These are phyloP conservation scores for Fusarium abutilonis DNA, from an alignment of 2,329 filamentous ascomycete genomes.

Conservation along the genomic window DNA sequence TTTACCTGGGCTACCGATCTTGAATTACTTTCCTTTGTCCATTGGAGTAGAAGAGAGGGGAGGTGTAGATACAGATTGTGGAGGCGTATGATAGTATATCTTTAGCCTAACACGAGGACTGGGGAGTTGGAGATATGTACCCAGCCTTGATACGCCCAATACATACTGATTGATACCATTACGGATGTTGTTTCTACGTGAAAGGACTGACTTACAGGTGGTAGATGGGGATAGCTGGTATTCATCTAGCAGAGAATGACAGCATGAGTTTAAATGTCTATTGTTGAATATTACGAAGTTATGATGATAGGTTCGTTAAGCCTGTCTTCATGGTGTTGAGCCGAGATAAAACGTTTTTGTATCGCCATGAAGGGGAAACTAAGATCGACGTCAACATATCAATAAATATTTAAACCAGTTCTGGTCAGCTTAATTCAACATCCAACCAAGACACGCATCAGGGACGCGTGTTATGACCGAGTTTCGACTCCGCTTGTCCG, in stretches of 20 bases:
- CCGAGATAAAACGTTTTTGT: not conserved
- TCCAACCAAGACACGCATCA: not conserved
- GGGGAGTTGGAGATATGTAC: slow-evolving; percentile 26
- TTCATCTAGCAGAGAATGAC: not conserved
- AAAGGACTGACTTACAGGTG: not conserved
- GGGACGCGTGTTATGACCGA: slow-evolving; percentile 12
- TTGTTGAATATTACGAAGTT: not conserved
- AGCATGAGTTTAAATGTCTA: not conserved
- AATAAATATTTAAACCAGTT: not conserved
- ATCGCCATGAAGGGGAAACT: not conserved
- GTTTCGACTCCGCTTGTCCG: slow-evolving; percentile 17
- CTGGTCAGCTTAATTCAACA: slow-evolving; percentile 4
- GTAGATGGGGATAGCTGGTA: not conserved
- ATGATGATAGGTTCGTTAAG: not conserved
- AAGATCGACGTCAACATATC: not conserved
- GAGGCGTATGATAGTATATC: slow-evolving; percentile 31
- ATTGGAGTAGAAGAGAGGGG: slow-evolving; percentile 24
- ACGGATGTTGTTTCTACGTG: not conserved
- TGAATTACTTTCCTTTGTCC: slow-evolving; percentile 45
- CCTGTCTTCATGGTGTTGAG: slow-evolving; percentile 15
- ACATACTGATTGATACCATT: slow-evolving; percentile 28
- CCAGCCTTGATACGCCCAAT: slow-evolving; percentile 27
- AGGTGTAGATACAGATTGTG: slow-evolving; percentile 40
- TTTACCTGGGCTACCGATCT: slow-evolving; percentile 22
- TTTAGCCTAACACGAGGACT: slow-evolving; percentile 17